These are phyloP conservation scores for Lyophyllum shimeji DNA, from an alignment of 768 basidiomycete species.

Conservation along the genomic window DNA sequence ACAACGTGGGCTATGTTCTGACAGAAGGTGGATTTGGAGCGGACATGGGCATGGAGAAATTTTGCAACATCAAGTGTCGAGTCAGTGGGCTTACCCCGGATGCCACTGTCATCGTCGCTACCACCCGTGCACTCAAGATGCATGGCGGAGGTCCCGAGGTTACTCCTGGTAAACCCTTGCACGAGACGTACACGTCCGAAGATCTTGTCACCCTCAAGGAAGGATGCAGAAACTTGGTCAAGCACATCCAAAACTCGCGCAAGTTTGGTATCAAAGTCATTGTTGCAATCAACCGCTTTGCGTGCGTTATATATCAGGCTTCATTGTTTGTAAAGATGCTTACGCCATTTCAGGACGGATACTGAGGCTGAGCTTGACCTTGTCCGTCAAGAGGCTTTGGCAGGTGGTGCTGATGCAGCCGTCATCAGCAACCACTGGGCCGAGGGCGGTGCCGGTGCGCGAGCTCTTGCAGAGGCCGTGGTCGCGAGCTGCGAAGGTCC, in stretches of 20 bases:
- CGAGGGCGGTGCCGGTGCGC: constrained; percentile 88
- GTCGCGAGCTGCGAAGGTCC: constrained; percentile 79
- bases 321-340: neutral
- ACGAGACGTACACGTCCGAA: constrained; percentile 93
- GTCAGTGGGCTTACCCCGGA: constrained; percentile 91
- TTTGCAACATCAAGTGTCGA: constrained; percentile 99
- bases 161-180: constrained; percentile 90
- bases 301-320: constrained; percentile 61
- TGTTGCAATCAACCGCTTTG: constrained; percentile 93
- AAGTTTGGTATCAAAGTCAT: constrained; percentile 98
- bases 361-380: constrained; percentile 87
- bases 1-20: constrained; percentile 89
- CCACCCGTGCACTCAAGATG: constrained; percentile 98
- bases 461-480: constrained; percentile 89
- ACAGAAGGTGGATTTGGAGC: constrained; percentile 99
- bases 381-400: constrained; percentile 74
- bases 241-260: constrained; percentile 91
- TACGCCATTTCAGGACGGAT: constrained; percentile 61
- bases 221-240: constrained; percentile 90
- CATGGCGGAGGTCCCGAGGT: constrained; percentile 98
- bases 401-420: constrained; percentile 91
- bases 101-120: constrained; percentile 94
- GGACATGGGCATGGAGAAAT: constrained; percentile 99
- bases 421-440: constrained; percentile 99
- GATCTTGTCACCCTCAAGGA: constrained; percentile 85